Base-by-base conservation (phyloP, 2,329 filamentous ascomycete genomes). In the Aspergillus tubingensis region DNA sequence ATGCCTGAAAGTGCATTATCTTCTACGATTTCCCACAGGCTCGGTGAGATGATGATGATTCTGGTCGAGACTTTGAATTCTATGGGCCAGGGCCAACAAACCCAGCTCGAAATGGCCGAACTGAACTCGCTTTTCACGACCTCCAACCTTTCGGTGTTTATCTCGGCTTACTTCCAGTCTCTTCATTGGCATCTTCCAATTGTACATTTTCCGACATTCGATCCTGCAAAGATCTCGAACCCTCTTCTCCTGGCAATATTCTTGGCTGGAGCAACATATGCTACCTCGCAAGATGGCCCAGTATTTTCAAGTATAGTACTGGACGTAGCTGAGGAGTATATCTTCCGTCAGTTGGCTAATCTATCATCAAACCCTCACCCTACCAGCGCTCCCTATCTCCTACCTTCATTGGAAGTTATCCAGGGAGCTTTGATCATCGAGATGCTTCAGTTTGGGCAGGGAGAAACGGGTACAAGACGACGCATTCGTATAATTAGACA, bases 371-470 rank as follows among this genome's bases (percentile, higher is more conserved):
- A 27, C 7, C 25, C 25, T 27, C 57, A 8, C 48, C 60, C n/a
- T 47, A 63, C 11, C 8, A 25, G 62, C 13, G 49, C 59, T 1
- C 54, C 43, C 3, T 50, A 54, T 11, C 47, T 64, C 0, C 27
- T 61, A 6, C 57, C 67, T 3, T 68, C 62, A 0, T 62, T 72
- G 1, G 69, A 73, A 43, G 30, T 68, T 4, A 61, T 73, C 11
- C 71, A 73, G 52, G 67, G 65, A 32, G 70, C 70, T 13, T 60
- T 73, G 1, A 71, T 73, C 3, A 69, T 72, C 13, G 70, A 73
- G 53, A 73, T 73, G 71, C 65, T 73, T 27, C 71, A 73, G 17
- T 73, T 73, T 27, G 68, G 69, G 6, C 68, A 70, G 19, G 71
- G 72, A 25, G 66, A 67, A 43, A 60, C 69, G 39, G 61, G 66